Percentiles rank a stretch among this genome's conserved stretches.
Evolutionary conservation across 805 yeast genomes (phyloP).

Genomic region (Starmera pachycereana): DNA sequence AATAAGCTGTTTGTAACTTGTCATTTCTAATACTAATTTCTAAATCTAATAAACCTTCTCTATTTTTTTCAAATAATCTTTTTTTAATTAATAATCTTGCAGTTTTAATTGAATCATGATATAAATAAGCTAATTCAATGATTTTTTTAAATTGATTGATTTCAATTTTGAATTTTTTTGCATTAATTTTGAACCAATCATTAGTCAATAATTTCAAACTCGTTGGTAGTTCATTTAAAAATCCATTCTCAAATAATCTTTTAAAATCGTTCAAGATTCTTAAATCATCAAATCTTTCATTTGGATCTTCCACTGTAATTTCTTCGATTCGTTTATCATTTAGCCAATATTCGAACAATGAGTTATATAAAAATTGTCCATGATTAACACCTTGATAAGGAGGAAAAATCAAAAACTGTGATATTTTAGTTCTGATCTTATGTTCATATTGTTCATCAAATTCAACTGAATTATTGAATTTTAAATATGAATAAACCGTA

Average conservation of each 20-base stretch:
- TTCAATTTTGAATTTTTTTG: constrained; percentile 47
- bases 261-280: constrained; percentile 74
- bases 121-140: constrained; percentile 58
- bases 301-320: constrained; percentile 90
- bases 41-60: constrained; percentile 61
- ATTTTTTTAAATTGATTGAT: constrained; percentile 69
- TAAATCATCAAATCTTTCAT: constrained; percentile 82
- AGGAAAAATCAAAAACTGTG: constrained; percentile 82
- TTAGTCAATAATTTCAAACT: constrained; percentile 15
- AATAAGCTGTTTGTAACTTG: constrained; percentile 68
- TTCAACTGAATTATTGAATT: constrained; percentile 42
- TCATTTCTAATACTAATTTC: constrained; percentile 55
- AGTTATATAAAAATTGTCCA: constrained; percentile 57
- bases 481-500: constrained; percentile 80
- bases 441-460: constrained; percentile 33
- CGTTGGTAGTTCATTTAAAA: constrained; percentile 20
- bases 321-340: constrained; percentile 45
- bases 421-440: constrained; percentile 57
- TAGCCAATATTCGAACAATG: constrained; percentile 46
- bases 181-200: constrained; percentile 31
- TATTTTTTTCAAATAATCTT: constrained; percentile 69
- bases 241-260: constrained; percentile 28
- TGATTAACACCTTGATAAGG: constrained; percentile 67
- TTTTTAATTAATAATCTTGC: constrained; percentile 55
- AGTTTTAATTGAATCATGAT: constrained; percentile 26